Base-by-base conservation (phyloP, 2,329 filamentous ascomycete genomes). In the Colletotrichum sp. region DNA sequence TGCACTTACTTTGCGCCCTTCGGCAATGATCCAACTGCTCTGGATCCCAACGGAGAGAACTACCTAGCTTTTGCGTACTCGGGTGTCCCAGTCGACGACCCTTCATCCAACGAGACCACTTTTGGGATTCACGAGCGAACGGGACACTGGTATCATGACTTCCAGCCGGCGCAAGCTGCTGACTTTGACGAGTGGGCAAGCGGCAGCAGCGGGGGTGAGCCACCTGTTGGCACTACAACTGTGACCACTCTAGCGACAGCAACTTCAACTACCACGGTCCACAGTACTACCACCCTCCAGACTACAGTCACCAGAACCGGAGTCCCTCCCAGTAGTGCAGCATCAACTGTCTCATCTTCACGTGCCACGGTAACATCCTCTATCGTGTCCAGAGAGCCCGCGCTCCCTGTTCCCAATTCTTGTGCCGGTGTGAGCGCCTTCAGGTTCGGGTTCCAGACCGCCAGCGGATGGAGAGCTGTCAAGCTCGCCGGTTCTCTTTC, bases 111-210 rank as follows among this genome's bases (percentile, higher is more conserved):
- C 26, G 81, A 83, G 13, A 82, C 84, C 5, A 79, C 79, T 24
- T 88, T 89, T 76, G 82, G 83, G 74, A 87, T 87, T 76, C 87
- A 89, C 78, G 84, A 87, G 63, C 82, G 81, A 72, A 81, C 86
- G 55, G 86, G 85, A 62, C 86, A 86, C 78, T 86, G 84, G 83
- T 81, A 81, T 39, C 84, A 86, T 77, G 83, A 86, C 76, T 80
- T 87, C 62, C 78, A 77, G 10, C 78, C 78, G 2, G 83, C 83
- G 12, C 79, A 81, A 67, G 83, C 85, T 5, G 78, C 83, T 39
- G 72, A 83, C 55, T 87, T 87, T 69, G 71, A 75, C 30, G 71
- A 77, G 13, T 85, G 83, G 83, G 81, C 71, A 15, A 62, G 21
- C 12, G 69, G 67, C 16, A 39, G 71, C 21, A 71, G 65, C 12